These are phyloP conservation scores for Calocybe cyanea DNA, from an alignment of 768 basidiomycete genomes.

Conservation along the genomic window DNA sequence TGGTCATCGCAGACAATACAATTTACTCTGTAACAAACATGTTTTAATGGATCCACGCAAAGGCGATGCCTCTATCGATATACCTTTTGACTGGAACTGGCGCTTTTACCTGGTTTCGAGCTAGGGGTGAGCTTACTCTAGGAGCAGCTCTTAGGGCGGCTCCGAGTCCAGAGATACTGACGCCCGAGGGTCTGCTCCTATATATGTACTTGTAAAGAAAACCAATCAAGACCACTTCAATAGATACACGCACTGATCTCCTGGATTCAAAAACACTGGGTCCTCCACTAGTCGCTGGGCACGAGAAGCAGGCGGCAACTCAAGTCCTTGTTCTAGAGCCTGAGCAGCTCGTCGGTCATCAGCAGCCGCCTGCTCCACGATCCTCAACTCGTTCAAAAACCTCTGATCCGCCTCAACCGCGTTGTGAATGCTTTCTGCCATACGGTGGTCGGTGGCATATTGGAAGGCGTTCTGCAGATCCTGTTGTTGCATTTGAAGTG, in stretches of 20 bases:
- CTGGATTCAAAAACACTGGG: slow-evolving; percentile 5
- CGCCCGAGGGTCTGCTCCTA: no score
- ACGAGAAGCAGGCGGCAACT: slow-evolving; percentile 11
- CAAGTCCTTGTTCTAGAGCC: slow-evolving; percentile 7
- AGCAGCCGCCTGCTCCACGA: slow-evolving; percentile 15
- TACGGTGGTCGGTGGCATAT: slow-evolving; percentile 6
- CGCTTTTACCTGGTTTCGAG: neutral
- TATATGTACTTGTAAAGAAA: neutral
- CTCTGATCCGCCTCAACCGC: slow-evolving; percentile 14
- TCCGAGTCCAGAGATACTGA: no score
- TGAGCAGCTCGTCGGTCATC: slow-evolving; percentile 18
- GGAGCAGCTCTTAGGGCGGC: no score
- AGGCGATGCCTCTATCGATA: no score
- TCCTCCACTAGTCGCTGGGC: slow-evolving; percentile 16
- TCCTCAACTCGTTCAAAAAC: slow-evolving; percentile 8
- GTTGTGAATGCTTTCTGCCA: slow-evolving; percentile 16
- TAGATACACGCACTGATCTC: slow-evolving; percentile 6
- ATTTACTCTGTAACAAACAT: slow-evolving; percentile 2
- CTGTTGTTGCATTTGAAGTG: slow-evolving; percentile 13
- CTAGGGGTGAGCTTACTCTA: neutral
- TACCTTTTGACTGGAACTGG: neutral
- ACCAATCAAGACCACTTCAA: neutral
- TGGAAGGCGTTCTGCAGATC: slow-evolving; percentile 8
- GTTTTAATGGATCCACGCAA: no score
- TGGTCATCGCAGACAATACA: slow-evolving; percentile 16